Evolutionary conservation across 106 monocot genomes (phyloP), one percentile per base, ranked within the genome.

Genomic region (Ottelia alismoides): DNA sequence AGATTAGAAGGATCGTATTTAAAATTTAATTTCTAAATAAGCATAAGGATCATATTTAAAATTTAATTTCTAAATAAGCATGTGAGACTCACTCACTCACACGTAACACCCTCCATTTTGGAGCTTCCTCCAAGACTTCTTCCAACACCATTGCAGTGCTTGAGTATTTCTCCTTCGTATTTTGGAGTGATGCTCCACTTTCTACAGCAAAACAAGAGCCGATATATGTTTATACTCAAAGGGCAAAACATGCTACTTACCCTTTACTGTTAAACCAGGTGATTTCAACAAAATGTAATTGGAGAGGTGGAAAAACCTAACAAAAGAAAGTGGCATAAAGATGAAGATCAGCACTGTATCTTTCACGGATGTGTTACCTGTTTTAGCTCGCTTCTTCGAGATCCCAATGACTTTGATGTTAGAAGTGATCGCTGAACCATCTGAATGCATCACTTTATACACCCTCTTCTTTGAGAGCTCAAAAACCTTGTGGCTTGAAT

Each of bases 61-160:
- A n/a, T n/a, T n/a, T n/a, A n/a, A n/a, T n/a, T n/a, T n/a, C n/a
- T n/a, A n/a, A n/a, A n/a, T n/a, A n/a, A n/a, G n/a, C n/a, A n/a
- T n/a, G n/a, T n/a, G n/a, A n/a, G n/a, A 73, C 57, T 77, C 72
- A 77, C 70, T 87, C 70, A 96, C 94, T 88, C 81, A 96, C 96
- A 82, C 89, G 85, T 60, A 96, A 96, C 63, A 89, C 70, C 74
- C 82, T 96, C 89, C 96, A 96, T 45, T 96, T 96, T 26, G 96
- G 96, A 66, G 89, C 74, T 79, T 82, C 74, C 61, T 96, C 96
- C 66, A 96, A 65, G 23, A 96, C 70, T 74, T 96, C 96, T 47
- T 82, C 85, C 67, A 96, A 63, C 11, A 77, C 60, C 65, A 76
- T 57, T 53, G 74, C 74, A 58, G 18, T 19, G 44, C 58, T 52